These are phyloP conservation scores for Rhynchospora pubera DNA, from an alignment of 176 grass and related monocot species.

Conservation along the genomic window DNA sequence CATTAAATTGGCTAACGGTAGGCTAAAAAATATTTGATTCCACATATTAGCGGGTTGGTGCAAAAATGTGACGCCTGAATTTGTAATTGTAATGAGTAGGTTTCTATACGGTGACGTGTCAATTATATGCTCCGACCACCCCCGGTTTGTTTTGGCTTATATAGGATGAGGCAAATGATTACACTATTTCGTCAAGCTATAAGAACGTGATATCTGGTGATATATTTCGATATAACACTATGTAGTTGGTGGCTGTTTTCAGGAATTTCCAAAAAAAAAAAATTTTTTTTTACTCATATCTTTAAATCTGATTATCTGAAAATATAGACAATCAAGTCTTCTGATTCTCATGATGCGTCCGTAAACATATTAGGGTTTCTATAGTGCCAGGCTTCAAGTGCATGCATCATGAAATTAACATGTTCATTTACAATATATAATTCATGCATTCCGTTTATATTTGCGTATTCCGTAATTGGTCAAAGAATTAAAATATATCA, in stretches of 20 bases:
- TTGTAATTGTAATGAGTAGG: neutral
- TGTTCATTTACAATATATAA: neutral
- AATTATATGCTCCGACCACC: neutral
- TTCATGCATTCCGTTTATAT: neutral
- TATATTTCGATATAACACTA: too few species aligned
- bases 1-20: neutral
- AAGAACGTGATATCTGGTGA: neutral
- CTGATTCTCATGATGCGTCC: neutral
- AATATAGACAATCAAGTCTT: neutral
- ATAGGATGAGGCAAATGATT: neutral
- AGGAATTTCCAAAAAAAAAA: too few species aligned
- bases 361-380: too few species aligned
- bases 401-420: too few species aligned
- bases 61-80: neutral
- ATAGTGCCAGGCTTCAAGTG: too few species aligned
- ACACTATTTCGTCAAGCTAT: neutral
- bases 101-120: neutral
- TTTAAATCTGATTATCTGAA: neutral
- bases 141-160: neutral
- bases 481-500: too few species aligned
- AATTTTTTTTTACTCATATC: neutral
- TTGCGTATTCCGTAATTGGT: neutral
- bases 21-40: neutral
- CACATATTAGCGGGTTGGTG: neutral
- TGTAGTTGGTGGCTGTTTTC: too few species aligned